phyloP scores from a whole-genome alignment of 441 rosid genomes.

The Gossypium davidsonii region DNA sequence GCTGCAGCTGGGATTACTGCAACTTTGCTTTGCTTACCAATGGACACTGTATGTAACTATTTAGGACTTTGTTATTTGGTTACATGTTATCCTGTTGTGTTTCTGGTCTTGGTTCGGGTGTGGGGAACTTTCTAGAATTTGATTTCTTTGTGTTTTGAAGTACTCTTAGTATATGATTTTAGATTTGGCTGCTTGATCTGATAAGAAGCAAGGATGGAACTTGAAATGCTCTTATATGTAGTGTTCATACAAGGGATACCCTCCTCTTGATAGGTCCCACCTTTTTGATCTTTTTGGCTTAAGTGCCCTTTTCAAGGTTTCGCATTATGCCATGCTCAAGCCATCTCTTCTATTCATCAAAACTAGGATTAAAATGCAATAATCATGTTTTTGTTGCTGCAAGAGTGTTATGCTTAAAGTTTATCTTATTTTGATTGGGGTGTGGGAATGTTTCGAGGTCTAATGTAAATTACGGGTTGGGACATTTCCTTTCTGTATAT shows the following conservation, averaged over 20 bases:
- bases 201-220: not conserved
- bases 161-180: conserved; percentile 1
- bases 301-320: not conserved
- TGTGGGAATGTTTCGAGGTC: not conserved
- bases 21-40: conserved; percentile 73
- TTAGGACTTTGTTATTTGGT: not conserved
- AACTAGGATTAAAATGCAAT: not conserved
- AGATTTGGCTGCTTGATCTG: conserved; percentile 4
- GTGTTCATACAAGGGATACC: not conserved
- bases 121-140: not conserved
- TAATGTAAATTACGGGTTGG: not conserved
- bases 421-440: not conserved
- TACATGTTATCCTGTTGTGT: not conserved
- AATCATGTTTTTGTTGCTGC: not conserved
- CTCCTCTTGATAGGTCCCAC: not conserved
- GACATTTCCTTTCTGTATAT: not conserved
- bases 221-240: not conserved
- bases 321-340: not conserved
- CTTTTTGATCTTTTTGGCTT: not conserved
- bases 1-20: conserved; percentile 93
- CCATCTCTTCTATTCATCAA: not conserved
- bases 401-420: not conserved
- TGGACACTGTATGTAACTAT: conserved; percentile 67
- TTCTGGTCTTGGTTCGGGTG: not conserved
- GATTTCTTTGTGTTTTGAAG: not conserved